Evolutionary conservation across 805 yeast species (phyloP).

Genomic region (Wickerhamiella azymoides): DNA sequence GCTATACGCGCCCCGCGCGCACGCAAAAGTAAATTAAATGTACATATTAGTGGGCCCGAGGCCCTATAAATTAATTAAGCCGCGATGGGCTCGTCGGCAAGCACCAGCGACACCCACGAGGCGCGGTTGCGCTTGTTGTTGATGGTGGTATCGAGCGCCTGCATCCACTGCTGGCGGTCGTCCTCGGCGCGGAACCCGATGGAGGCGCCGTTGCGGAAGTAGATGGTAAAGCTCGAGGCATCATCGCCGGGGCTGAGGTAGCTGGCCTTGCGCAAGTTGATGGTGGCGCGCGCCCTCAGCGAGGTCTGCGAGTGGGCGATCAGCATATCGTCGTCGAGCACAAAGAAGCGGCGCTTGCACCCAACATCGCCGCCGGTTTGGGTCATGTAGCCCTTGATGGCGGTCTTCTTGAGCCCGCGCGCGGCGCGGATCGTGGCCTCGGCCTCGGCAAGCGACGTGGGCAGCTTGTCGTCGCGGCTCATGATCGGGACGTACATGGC

Average conservation of each 20-base stretch:
- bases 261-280: constrained; percentile 57
- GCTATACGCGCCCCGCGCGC: too few species aligned
- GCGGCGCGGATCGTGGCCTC: constrained; percentile 14
- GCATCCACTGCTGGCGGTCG: constrained; percentile 49
- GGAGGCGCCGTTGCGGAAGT: constrained; percentile 56
- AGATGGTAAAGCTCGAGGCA: constrained; percentile 10
- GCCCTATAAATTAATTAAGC: background rate
- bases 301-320: constrained; percentile 63
- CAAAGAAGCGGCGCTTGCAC: constrained; percentile 64
- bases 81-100: background rate
- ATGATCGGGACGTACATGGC: constrained; percentile 49
- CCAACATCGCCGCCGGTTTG: constrained; percentile 89
- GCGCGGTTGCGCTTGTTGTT: constrained; percentile 6
- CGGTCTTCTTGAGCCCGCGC: constrained; percentile 22
- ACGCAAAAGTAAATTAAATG: too few species aligned
- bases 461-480: constrained; percentile 36
- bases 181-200: constrained; percentile 60
- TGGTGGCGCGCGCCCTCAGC: constrained; percentile 56
- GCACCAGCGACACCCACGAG: constrained; percentile 9
- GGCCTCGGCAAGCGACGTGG: constrained; percentile 41
- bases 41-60: background rate
- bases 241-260: constrained; percentile 32
- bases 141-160: constrained; percentile 9
- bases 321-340: constrained; percentile 54
- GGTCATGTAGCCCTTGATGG: constrained; percentile 52